These are phyloP conservation scores for Acacia concinna DNA, from an alignment of 331 rosid genomes.

Conservation along the genomic window DNA sequence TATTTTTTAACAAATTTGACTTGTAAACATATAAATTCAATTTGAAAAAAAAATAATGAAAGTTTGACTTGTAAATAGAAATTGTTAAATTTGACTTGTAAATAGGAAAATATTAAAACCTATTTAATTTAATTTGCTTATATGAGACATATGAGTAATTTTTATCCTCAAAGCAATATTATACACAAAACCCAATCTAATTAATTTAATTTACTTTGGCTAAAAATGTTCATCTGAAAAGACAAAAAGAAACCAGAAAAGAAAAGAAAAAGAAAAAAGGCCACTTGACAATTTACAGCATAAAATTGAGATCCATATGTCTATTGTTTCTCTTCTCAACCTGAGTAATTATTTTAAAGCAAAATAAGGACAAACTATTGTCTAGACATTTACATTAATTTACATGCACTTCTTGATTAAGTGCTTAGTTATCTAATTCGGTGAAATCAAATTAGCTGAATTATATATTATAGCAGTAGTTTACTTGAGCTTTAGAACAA, in stretches of 20 bases:
- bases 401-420: background rate
- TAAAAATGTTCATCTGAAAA: background rate
- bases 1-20: too few relatives aligned
- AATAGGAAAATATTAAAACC: too few relatives aligned
- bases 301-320: background rate
- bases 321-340: background rate
- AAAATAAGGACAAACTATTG: background rate
- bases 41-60: too few relatives aligned
- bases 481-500: background rate
- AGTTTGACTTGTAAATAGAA: too few relatives aligned
- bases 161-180: background rate
- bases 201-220: background rate
- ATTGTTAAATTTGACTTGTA: too few relatives aligned
- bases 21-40: too few relatives aligned
- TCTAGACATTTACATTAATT: background rate
- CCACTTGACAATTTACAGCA: background rate
- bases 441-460: too few relatives aligned
- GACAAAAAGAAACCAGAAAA: background rate
- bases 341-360: background rate
- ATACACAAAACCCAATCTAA: background rate
- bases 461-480: background rate
- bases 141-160: too few relatives aligned
- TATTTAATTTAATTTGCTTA: too few relatives aligned
- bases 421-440: too few relatives aligned
- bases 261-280: background rate